These are phyloP conservation scores for Tritrichomonas musculus DNA, from an alignment of 208 protist species.

Conservation along the genomic window DNA sequence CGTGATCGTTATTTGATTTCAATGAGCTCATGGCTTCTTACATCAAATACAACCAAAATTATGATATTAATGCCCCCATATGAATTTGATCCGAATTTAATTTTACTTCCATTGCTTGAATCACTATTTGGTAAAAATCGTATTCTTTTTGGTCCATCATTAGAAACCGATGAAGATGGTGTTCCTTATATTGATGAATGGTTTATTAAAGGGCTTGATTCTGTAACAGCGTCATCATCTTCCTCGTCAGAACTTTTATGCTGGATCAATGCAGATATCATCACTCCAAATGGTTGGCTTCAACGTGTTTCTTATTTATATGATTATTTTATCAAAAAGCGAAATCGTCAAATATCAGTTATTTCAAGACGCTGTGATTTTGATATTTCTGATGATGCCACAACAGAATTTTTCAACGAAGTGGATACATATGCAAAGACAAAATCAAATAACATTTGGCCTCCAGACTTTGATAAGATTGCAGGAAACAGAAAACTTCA, in stretches of 20 bases:
- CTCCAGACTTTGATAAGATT: neutral
- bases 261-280: conserved; percentile 21
- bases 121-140: neutral
- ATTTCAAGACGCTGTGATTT: neutral
- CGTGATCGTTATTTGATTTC: neutral
- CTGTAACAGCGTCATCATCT: neutral
- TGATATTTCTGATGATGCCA: neutral
- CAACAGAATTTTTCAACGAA: neutral
- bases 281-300: neutral
- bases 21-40: conserved; percentile 24
- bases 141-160: neutral
- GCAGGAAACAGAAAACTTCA: neutral
- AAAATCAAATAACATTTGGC: neutral
- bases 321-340: neutral
- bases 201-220: neutral
- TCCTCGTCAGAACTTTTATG: neutral
- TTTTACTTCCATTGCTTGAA: neutral
- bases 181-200: conserved; percentile 20
- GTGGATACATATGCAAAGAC: no score
- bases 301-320: neutral
- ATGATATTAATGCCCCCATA: neutral
- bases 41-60: neutral
- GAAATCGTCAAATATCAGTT: neutral
- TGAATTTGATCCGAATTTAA: conserved; percentile 2
- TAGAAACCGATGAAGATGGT: neutral